Base-by-base conservation (phyloP, 305 asterid genomes). In the Fraxinus xanthoxyloides region DNA sequence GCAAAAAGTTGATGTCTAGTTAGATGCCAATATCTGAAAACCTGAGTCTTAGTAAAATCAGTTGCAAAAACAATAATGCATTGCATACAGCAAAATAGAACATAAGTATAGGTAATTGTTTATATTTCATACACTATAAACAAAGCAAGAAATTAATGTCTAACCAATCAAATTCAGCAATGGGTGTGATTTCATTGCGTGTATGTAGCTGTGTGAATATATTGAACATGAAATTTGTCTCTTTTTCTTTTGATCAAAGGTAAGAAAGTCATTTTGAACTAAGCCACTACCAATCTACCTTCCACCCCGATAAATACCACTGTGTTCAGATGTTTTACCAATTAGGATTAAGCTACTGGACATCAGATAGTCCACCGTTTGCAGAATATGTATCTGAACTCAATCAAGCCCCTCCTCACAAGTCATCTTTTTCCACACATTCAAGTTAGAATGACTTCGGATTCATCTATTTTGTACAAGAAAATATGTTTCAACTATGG, bases 371-470 rank as follows among this genome's bases (percentile, higher is more conserved):
- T 23, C 72, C 28, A 32, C 31, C 8, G 32, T 9, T 35, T 75
- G 46, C 77, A 23, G 7, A 28, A 65, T 35, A 69, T 46, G 28
- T 26, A 82, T 51, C 61, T 48, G 15, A 77, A 78, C 72, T 31
- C 54, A n/a, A 81, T 61, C 76, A 65, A 83, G 72, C 19, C 72
- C 40, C 61, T 0, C 51, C 3, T 38, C 34, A 15, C 17, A 38
- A 43, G 17, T 43, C 77, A 28, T 40, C 46, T 59, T 48, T 32
- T 21, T 23, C 35, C 65, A 84, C 36, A 77, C 2, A 77, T 59
- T 51, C 75, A 77, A 32, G 72, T 61, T 73, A 70, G 75, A 61
- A 76, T 40, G 46, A 73, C 54, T 43, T 73, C 43, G 19, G 4
- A 35, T 7, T 26, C 35, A 17, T 9, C 40, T 69, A 17, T 7